Evolutionary conservation across 495 filamentous ascomycete genomes (phyloP), one percentile per base, ranked within the genome.

Genomic region (Schizothecium vesticola): DNA sequence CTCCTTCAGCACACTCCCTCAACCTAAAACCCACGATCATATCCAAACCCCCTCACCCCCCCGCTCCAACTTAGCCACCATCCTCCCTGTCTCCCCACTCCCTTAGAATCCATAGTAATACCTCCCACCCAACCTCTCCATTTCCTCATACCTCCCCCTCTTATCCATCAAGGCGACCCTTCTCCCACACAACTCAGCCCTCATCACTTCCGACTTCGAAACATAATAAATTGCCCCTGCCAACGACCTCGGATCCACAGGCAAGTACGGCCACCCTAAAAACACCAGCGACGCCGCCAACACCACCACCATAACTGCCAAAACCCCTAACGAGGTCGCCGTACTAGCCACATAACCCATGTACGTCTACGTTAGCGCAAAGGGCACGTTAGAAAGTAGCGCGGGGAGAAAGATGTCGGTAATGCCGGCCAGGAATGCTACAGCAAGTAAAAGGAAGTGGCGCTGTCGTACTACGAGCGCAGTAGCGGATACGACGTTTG

Each of bases 351-450:
- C 33, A 26, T 61, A 31, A 12, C 57, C 56, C 26, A 11, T 16
- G 23, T 31, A 33, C 16, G 66, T 67, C 22, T 55, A 31, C n/a
- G 66, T 67, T 16, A 67, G 59, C 3, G 58, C 23, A 31, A 33
- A 67, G n/a, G 66, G 66, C 2, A 67, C 66, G 59, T 67, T 67
- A 26, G 60, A 43, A 21, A 62, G 36, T 3, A 67, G 33, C 4
- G 59, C 31, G 5, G 66, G 59, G 6, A 63, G 28, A n/a, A 67
- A 28, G 16, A 62, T 29, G 19, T 59, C 29, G 1, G 33, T 31
- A n/a, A 63, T 19, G 26, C 43, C 33, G 2, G 60, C 56, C 23
- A 67, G 12, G 23, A 59, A 3, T 5, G 55, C 28, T 2, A 31
- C 22, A 3, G 22, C 12, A 36, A 67, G 59, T 13, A 62, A 56